Percentiles rank a stretch among this genome's conserved stretches.
Evolutionary conservation across 768 basidiomycete species (phyloP).

Genomic region (Hemileccinum impolitum): DNA sequence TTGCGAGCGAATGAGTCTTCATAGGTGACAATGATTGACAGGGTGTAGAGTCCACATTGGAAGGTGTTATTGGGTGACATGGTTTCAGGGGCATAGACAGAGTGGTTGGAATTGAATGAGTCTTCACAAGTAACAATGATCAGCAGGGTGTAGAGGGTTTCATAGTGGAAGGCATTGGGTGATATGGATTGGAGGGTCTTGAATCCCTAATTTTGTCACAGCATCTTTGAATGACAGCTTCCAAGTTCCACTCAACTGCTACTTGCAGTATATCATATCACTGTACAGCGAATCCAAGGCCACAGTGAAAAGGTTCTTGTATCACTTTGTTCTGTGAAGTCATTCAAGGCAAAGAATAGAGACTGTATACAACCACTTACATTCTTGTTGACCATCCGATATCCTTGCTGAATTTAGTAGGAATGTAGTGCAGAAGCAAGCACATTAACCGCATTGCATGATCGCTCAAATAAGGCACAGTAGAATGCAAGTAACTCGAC

Average conservation of each 20-base stretch:
- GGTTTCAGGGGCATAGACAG: too few relatives aligned
- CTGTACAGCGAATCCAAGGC: constrained; percentile 26
- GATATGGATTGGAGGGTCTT: too few relatives aligned
- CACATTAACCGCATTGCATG: constrained; percentile 29
- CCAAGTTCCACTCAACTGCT: constrained; percentile 7
- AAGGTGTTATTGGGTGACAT: neutral
- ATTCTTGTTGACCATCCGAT: constrained; percentile 8
- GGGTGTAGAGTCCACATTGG: too few relatives aligned
- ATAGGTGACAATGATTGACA: too few relatives aligned
- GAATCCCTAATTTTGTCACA: too few relatives aligned
- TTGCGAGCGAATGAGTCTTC: too few relatives aligned
- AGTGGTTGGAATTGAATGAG: too few relatives aligned
- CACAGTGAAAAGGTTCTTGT: constrained; percentile 33
- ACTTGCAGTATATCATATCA: constrained; percentile 27
- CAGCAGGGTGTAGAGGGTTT: too few relatives aligned
- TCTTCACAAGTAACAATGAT: too few relatives aligned
- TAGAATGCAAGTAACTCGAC: constrained; percentile 35
- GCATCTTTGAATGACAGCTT: neutral
- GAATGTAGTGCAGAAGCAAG: neutral
- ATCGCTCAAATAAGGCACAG: constrained; percentile 31
- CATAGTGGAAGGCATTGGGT: too few relatives aligned
- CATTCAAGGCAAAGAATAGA: neutral
- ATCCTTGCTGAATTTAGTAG: neutral
- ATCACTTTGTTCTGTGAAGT: too few relatives aligned
- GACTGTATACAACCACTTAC: too few relatives aligned